phyloP scores from a whole-genome alignment of 2,329 filamentous ascomycete species.

The Mycogone perniciosa region DNA sequence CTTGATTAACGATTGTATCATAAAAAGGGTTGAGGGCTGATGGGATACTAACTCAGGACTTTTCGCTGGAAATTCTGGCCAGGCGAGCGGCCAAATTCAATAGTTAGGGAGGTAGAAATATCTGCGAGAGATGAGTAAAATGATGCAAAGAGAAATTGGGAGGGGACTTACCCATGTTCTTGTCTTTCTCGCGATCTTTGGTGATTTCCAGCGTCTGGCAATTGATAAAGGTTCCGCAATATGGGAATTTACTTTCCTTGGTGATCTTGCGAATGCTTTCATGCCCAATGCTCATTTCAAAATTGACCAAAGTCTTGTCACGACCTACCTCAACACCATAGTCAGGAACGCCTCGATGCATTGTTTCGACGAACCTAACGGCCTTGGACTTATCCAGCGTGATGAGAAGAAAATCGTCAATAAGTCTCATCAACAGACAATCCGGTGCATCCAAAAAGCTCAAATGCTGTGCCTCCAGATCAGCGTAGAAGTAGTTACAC shows the following conservation, averaged over 20 bases:
- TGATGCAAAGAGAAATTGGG: neutral
- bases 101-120: conserved; percentile 66
- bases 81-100: conserved; percentile 65
- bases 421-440: conserved; percentile 69
- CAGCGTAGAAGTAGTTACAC: conserved; percentile 94
- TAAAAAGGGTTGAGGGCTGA: neutral
- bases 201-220: conserved; percentile 66
- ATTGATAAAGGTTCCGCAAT: conserved; percentile 78
- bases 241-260: conserved; percentile 59
- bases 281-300: conserved; percentile 56
- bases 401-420: conserved; percentile 90
- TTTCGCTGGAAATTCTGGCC: conserved; percentile 78
- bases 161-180: conserved; percentile 38
- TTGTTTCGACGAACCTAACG: conserved; percentile 63
- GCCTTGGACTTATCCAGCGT: conserved; percentile 64
- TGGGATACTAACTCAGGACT: conserved; percentile 51
- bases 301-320: conserved; percentile 79
- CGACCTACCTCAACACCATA: conserved; percentile 77
- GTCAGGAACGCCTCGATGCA: conserved; percentile 70
- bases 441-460: conserved; percentile 53
- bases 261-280: conserved; percentile 43
- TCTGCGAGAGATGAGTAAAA: conserved; percentile 14
- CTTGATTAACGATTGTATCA: neutral
- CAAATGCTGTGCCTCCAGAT: conserved; percentile 67
- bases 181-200: conserved; percentile 56